A percentile compares a stretch with the other conserved stretches of the same genome.
phyloP scores from a whole-genome alignment of 2,329 filamentous ascomycete species.

The Colletotrichum sp. region DNA sequence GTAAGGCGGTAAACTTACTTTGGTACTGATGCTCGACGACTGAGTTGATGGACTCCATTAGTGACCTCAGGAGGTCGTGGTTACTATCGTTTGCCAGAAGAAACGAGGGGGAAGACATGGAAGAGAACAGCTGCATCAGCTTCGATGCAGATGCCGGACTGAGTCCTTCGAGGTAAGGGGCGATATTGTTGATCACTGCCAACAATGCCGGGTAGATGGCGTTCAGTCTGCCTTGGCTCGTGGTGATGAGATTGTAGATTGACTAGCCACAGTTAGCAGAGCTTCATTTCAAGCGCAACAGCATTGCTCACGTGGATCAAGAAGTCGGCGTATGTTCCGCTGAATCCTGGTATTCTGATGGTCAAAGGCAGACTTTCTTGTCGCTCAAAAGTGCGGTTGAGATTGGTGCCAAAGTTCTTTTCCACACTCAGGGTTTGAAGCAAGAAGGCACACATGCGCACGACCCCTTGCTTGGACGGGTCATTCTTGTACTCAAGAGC shows the following conservation, averaged over 20 bases:
- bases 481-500: conserved; percentile 89
- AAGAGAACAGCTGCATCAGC: conserved; percentile 85
- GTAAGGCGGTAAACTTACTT: conserved; percentile 53
- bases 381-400: conserved; percentile 87
- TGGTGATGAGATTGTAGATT: conserved; percentile 89
- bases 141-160: conserved; percentile 79
- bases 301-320: conserved; percentile 76
- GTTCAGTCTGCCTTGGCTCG: conserved; percentile 87
- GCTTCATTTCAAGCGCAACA: background rate
- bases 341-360: conserved; percentile 84
- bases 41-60: conserved; percentile 88
- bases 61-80: conserved; percentile 77
- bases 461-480: conserved; percentile 85
- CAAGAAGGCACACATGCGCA: conserved; percentile 97
- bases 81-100: conserved; percentile 92
- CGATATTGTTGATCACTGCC: conserved; percentile 92
- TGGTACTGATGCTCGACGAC: conserved; percentile 88
- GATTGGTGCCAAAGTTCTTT: conserved; percentile 83
- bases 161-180: conserved; percentile 81
- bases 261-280: conserved; percentile 58
- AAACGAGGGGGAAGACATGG: conserved; percentile 93
- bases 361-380: conserved; percentile 85
- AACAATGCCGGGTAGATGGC: conserved; percentile 92
- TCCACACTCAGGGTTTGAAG: conserved; percentile 95
- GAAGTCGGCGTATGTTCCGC: conserved; percentile 91